A percentile compares a stretch with the other conserved stretches of the same genome.
These are phyloP conservation scores for Cryphonectria naterciae DNA, from an alignment of 2,329 filamentous ascomycete species.

Conservation along the genomic window DNA sequence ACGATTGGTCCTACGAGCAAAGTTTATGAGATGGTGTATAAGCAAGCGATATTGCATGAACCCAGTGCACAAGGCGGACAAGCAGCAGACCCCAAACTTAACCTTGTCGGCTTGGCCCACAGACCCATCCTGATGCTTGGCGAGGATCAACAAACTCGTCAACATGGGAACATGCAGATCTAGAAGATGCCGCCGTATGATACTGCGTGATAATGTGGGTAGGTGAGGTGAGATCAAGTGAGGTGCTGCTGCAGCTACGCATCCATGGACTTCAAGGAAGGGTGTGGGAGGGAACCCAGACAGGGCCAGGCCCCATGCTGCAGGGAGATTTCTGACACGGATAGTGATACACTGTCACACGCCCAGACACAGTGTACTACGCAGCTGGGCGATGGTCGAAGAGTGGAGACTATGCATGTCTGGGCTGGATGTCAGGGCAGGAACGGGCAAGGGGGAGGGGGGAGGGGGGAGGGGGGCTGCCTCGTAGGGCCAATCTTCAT, in stretches of 20 bases:
- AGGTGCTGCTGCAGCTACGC: neutral
- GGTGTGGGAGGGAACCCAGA: constrained; percentile 2
- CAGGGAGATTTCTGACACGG: constrained; percentile 14
- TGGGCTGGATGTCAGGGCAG: neutral
- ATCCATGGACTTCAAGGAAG: neutral
- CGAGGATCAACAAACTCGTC: neutral
- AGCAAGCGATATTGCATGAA: neutral
- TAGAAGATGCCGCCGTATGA: neutral
- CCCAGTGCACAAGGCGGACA: neutral
- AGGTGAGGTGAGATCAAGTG: neutral
- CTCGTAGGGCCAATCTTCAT: constrained; percentile 15
- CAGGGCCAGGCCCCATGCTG: neutral
- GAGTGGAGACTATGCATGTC: constrained; percentile 4
- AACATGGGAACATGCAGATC: neutral
- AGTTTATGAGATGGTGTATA: neutral
- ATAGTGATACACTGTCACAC: neutral
- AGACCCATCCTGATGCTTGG: neutral
- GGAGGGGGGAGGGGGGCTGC: neutral
- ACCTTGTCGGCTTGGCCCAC: neutral
- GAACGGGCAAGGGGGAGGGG: neutral
- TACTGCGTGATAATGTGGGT: neutral
- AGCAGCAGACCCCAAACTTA: neutral
- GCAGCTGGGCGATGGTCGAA: neutral
- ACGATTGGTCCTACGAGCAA: neutral
- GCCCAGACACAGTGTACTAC: neutral